Base-by-base conservation (phyloP, 2,329 filamentous ascomycete genomes). In the Tolypocladium tropicale region DNA sequence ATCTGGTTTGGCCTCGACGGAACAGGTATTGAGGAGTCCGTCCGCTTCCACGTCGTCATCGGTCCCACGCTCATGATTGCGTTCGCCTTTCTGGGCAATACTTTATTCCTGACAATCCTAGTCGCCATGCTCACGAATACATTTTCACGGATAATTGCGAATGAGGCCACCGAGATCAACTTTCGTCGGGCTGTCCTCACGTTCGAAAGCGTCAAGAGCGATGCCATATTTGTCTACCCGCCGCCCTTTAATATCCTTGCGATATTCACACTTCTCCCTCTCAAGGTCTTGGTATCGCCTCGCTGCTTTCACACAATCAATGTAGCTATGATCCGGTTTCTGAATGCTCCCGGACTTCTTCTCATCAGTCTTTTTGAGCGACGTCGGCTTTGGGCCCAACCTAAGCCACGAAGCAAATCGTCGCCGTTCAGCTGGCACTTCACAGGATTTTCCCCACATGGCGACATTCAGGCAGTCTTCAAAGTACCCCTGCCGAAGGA, bases 1-100 rank as follows among this genome's bases (percentile, higher is more conserved):
- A 87, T 90, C 62, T 90, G 86, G 86, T 90, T 90, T 62, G 86
- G 86, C 1, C 79, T 90, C 1, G 86, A 89, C 58, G 86, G 77
- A 25, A 79, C 78, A 5, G 77, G 77, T 12, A 79, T 80, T 50
- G 74, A 78, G 57, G 72, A 75, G 57, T 74, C 74, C 2, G 71
- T 71, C 10, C 78, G 83, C 50, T 86, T 89, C 68, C 85, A 90
- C 65, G 75, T 81, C 67, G 70, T 87, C 28, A 76, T 89, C 3
- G 86, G 86, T 0, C 86, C 86, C 0, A 75, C 81, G 0, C 74
- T 90, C 11, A 89, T 89, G 80, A 79, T 89, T 56, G 77, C 81
- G 4, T 90, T 89, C 68, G 85, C 86, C 6, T 89, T 89, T 64
- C 74, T 90, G 9, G 86, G 86, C 53, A 89, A 90, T 67, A 89